Evolutionary conservation across 495 filamentous ascomycete species (phyloP), one percentile per base, ranked within the genome.

Genomic region (Pyrenula aspistea): DNA sequence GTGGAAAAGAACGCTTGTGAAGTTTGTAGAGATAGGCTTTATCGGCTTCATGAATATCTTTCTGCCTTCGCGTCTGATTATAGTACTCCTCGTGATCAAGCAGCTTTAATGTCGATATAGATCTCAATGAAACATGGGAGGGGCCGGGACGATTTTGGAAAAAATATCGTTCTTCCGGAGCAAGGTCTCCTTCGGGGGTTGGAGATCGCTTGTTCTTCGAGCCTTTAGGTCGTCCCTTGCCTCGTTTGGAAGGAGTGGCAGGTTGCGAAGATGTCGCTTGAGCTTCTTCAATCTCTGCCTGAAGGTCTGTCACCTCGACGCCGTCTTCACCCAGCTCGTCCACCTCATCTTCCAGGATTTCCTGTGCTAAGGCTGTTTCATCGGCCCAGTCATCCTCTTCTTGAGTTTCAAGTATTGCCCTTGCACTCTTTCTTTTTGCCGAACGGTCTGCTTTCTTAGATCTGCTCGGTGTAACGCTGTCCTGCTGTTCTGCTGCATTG

Each of bases 11-110:
- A 48, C 85, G 81, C 49, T 79, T 76, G 66, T 97, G 91, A 22
- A 95, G 72, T 20, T 84, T 77, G 55, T 84, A 74, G 24, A 98
- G 76, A 56, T 85, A 84, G 19, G 80, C 71, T 60, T 85, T 79
- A 54, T 91, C 86, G n/a, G 78, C 69, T 24, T 73, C 72, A 65
- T 94, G 93, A 0, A 83, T 83, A 61, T 94, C 87, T 56, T 76
- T 62, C 60, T 86, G 84, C 24, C 81, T 72, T 15, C 77, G 78
- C 22, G 89, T 73, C 42, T 88, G 67, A 36, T 82, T 77, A 63
- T 93, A 94, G 69, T 93, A 97, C 61, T 95, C 88, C 57, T 96
- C 91, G 62, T 96, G 91, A 21, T 85, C 88, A 48, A 97, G 81
- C 21, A 94, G 73, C 2, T 80, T 70, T 22, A 92, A 73, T 48